Evolutionary conservation across 2,329 filamentous ascomycete species (phyloP).

Genomic region (Neofusicoccum ribis): DNA sequence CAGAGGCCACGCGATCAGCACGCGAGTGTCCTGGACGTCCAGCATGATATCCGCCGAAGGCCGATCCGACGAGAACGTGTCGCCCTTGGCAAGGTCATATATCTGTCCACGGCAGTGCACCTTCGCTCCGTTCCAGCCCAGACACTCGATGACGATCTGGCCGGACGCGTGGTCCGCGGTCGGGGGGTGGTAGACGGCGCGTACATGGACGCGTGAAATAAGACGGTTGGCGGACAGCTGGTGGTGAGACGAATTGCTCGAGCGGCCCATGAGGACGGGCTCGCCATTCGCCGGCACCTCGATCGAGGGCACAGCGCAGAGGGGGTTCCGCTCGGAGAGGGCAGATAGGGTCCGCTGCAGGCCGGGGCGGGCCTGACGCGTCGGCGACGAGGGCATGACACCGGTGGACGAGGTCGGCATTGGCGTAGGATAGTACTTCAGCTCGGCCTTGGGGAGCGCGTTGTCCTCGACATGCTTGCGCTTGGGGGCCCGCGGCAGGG

Average conservation of each 20-base stretch:
- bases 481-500: slow-evolving; percentile 67
- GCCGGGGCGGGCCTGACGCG: slow-evolving; percentile 50
- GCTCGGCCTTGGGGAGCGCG: slow-evolving; percentile 50
- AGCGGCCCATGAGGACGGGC: slow-evolving; percentile 81
- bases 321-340: slow-evolving; percentile 76
- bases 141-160: slow-evolving; percentile 84
- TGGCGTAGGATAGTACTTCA: slow-evolving; percentile 83
- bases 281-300: slow-evolving; percentile 81
- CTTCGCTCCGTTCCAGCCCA: slow-evolving; percentile 94
- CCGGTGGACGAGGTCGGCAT: slow-evolving; percentile 92
- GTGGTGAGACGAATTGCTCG: slow-evolving; percentile 92
- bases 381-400: slow-evolving; percentile 80
- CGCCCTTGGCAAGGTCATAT: slow-evolving; percentile 83
- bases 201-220: slow-evolving; percentile 90
- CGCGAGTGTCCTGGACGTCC: slow-evolving; percentile 89
- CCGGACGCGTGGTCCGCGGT: slow-evolving; percentile 67
- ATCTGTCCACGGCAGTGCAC: slow-evolving; percentile 87
- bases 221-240: slow-evolving; percentile 89
- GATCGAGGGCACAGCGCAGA: slow-evolving; percentile 80
- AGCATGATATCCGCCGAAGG: slow-evolving; percentile 89
- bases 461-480: slow-evolving; percentile 58
- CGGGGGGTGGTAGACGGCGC: slow-evolving; percentile 77
- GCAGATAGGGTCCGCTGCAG: slow-evolving; percentile 63
- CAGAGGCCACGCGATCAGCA: slow-evolving; percentile 85
- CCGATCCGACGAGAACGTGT: slow-evolving; percentile 86